Evolutionary conservation across 2,329 filamentous ascomycete genomes (phyloP), one percentile per base, ranked within the genome.

Genomic region (Boeremia exigua): DNA sequence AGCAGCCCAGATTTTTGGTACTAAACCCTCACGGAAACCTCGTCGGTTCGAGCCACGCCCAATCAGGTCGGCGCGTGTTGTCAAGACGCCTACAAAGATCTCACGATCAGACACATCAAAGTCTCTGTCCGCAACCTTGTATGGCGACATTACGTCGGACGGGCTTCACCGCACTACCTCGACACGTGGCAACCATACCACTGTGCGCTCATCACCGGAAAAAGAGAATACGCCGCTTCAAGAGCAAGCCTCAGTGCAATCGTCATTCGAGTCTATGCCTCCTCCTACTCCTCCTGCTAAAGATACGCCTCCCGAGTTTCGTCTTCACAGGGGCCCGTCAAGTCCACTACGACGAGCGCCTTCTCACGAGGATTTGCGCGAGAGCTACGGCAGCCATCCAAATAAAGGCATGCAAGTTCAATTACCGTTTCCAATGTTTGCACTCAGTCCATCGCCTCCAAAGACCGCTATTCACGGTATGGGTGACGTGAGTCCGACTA

Each of bases 261-360:
- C 48, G 5, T 60, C 62, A 1, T 48, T 54, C 15, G 61, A 62
- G n/a, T 59, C 56, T 17, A 47, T 52, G 8, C 29, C 50, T 9
- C 69, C 77, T 11, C 78, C 78, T 5, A 79, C 77, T 2, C 78
- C 78, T 17, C 78, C 77, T 6, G 67, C 73, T 12, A 80, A 80
- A 53, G 75, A 80, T 54, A 80, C 78, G 0, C 78, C 78, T 29
- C 76, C 75, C 2, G 48, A 67, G 3, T 23, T 43, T 37, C 61
- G 56, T 30, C 19, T 50, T 23, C 27, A 25, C 15, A 27, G 30
- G 1, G 53, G 57, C 15, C 43, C 60, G 14, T 9, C 55, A 12
- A 67, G 63, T 39, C 65, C 63, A 15, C 60, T 69, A 27, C 63
- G 63, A 28, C 60, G 60, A 40, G 57, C 59, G 27, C 49, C 54